Conservation (phyloP, 208 protist genomes). For the Crithidia thermophila region DNA sequence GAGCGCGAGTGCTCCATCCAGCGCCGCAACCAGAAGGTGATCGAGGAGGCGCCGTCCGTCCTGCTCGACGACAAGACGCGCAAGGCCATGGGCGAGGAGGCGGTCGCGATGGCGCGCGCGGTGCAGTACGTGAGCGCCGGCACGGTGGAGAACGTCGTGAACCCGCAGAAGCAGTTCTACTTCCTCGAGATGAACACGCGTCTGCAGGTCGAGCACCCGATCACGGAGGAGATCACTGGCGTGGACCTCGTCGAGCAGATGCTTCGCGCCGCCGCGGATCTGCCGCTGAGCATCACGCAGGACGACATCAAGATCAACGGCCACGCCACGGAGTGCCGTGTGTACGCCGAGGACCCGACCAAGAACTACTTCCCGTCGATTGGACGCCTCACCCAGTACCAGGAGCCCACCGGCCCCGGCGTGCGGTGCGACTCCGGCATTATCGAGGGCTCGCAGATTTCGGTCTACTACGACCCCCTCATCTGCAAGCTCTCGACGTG, state of each 20-base stretch:
- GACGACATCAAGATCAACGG: constrained; percentile 83
- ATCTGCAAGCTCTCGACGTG: constrained; percentile 97
- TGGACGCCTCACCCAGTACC: constrained; percentile 32
- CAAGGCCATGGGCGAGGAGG: constrained; percentile 84
- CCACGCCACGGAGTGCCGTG: constrained; percentile 92
- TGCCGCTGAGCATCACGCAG: constrained; percentile 81
- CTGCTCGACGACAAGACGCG: constrained; percentile 59
- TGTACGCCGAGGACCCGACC: constrained; percentile 96
- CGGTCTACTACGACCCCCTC: constrained; percentile 97
- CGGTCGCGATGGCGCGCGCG: constrained; percentile 77
- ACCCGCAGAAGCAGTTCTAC: constrained; percentile 93
- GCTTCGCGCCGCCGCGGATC: constrained; percentile 78
- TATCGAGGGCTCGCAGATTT: constrained; percentile 78
- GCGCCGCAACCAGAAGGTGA: constrained; percentile 96
- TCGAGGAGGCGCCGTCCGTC: constrained; percentile 92
- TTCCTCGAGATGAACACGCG: constrained; percentile 99
- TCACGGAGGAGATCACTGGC: constrained; percentile 95
- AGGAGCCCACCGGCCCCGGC: constrained; percentile 27
- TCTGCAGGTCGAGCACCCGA: constrained; percentile 96
- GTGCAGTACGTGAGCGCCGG: constrained; percentile 95
- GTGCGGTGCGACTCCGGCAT: constrained; percentile 91
- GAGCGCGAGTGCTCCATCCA: constrained; percentile 97
- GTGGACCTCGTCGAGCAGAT: constrained; percentile 97
- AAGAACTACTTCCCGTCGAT: constrained; percentile 91
- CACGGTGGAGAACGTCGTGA: constrained; percentile 99